These are phyloP conservation scores for Rubus parviflorus DNA, from an alignment of 306 rosid genomes.

Conservation along the genomic window DNA sequence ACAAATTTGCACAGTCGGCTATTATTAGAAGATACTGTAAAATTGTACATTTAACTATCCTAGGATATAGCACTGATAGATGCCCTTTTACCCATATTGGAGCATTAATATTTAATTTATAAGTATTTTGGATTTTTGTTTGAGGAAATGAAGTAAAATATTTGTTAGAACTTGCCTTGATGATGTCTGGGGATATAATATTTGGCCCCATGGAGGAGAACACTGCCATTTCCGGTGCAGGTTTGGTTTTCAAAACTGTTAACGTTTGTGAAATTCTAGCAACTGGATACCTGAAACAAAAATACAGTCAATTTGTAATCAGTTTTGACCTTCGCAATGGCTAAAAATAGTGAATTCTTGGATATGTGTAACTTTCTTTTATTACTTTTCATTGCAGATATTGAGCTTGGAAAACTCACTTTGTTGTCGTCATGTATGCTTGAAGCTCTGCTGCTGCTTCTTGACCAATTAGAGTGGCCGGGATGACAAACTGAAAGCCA, in stretches of 20 bases:
- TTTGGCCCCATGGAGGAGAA: slow-evolving; percentile 75
- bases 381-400: slow-evolving; percentile 3
- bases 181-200: slow-evolving; percentile 57
- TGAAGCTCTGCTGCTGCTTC: slow-evolving; percentile 57
- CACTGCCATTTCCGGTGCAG: slow-evolving; percentile 63
- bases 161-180: slow-evolving; percentile 46
- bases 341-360: background rate
- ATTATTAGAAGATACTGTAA: background rate
- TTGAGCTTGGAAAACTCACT: slow-evolving; percentile 45
- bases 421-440: slow-evolving; percentile 47
- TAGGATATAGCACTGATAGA: background rate
- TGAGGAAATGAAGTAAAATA: background rate
- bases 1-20: slow-evolving; percentile 10
- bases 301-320: slow-evolving; percentile 21
- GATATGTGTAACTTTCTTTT: background rate
- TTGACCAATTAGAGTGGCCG: slow-evolving; percentile 60
- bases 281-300: slow-evolving; percentile 48
- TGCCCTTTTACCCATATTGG: background rate
- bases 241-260: slow-evolving; percentile 47
- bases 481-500: slow-evolving; percentile 61
- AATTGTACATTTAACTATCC: background rate
- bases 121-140: background rate
- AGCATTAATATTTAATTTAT: background rate
- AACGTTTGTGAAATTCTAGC: slow-evolving; percentile 50
- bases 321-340: background rate